phyloP scores from a whole-genome alignment of 345 rosid genomes.

The Chamaenerion angustifolium region DNA sequence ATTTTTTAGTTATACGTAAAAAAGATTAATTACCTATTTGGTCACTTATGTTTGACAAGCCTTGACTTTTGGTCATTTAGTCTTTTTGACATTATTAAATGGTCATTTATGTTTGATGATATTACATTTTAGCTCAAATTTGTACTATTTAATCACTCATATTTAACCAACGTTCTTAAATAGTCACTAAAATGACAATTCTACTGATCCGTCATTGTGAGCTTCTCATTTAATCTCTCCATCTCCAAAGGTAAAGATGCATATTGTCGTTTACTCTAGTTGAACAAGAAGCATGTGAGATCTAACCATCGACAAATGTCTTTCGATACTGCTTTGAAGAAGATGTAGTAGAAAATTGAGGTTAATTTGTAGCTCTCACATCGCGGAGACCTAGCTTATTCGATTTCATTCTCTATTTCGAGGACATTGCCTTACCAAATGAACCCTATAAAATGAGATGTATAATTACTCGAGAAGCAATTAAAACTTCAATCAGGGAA shows the following conservation, averaged over 20 bases:
- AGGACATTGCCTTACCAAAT: conserved; percentile 42
- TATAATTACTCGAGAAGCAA: too few species aligned
- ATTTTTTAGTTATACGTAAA: too few species aligned
- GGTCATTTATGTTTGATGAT: too few species aligned
- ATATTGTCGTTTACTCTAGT: conserved; percentile 68
- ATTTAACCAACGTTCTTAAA: too few species aligned
- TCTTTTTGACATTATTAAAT: too few species aligned
- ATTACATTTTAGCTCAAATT: too few species aligned
- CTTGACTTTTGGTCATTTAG: too few species aligned
- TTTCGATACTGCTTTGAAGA: conserved; percentile 66
- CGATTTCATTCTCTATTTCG: conserved; percentile 46
- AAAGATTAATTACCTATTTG: too few species aligned
- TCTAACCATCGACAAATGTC: conserved; percentile 74
- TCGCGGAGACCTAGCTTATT: conserved; percentile 29
- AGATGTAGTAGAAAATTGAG: conserved; percentile 76
- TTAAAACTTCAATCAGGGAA: too few species aligned
- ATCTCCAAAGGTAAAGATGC: conserved; percentile 29
- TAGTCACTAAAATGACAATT: too few species aligned
- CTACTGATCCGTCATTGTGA: conserved; percentile 86
- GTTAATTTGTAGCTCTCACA: conserved; percentile 54
- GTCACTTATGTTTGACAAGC: too few species aligned
- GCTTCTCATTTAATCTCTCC: conserved; percentile 70
- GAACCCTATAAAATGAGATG: conserved; percentile 13
- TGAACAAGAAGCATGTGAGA: conserved; percentile 92
- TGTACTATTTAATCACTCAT: too few species aligned